Evolutionary conservation across 2,329 filamentous ascomycete genomes (phyloP).

Genomic region (Fusarium sp.): DNA sequence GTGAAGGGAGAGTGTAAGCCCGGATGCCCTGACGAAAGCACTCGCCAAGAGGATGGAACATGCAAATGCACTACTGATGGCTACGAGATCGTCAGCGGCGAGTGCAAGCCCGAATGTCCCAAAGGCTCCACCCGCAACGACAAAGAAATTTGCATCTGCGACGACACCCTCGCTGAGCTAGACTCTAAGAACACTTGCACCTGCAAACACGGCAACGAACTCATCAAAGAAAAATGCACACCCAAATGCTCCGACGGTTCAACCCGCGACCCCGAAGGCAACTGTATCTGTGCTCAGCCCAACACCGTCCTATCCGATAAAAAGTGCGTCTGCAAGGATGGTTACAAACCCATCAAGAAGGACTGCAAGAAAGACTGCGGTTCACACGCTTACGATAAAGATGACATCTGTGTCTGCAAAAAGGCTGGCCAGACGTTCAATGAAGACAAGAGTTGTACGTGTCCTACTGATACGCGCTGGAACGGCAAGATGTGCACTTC

Average conservation of each 20-base stretch:
- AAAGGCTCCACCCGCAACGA: neutral
- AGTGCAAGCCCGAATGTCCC: neutral
- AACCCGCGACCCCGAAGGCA: neutral
- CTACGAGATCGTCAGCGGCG: neutral
- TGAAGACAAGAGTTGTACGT: neutral
- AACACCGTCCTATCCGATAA: neutral
- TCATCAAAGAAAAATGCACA: neutral
- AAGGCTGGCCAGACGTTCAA: neutral
- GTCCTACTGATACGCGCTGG: neutral
- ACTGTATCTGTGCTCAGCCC: neutral
- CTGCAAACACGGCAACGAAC: neutral
- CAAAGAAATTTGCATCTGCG: neutral
- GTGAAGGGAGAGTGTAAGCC: neutral
- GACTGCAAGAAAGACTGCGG: neutral
- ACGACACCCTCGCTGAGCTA: neutral
- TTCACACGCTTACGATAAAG: neutral
- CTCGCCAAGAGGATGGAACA: neutral
- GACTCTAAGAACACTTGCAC: neutral
- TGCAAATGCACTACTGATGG: neutral
- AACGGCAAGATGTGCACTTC: neutral
- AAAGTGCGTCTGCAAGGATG: neutral
- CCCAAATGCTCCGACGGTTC: neutral
- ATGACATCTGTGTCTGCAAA: neutral
- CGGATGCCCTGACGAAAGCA: accelerated
- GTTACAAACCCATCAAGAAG: neutral